phyloP scores from a whole-genome alignment of 257 asterid species.

The Leptodermis oblonga region DNA sequence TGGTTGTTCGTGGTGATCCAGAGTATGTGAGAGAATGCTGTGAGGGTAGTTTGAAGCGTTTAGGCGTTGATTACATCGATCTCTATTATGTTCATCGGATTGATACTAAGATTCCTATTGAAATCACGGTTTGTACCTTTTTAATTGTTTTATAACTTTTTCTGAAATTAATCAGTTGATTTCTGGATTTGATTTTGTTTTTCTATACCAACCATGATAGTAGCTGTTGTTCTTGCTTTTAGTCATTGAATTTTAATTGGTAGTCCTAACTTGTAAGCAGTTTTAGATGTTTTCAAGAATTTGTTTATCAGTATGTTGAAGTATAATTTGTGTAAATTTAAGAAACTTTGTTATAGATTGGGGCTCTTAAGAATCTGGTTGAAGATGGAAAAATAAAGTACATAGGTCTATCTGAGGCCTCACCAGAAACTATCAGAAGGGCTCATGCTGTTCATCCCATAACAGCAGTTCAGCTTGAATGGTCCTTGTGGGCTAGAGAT shows the following conservation, averaged over 20 bases:
- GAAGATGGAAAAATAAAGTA: conserved; percentile 75
- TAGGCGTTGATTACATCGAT: conserved; percentile 27
- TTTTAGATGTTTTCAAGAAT: neutral
- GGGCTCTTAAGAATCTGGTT: conserved; percentile 64
- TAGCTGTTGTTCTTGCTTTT: neutral
- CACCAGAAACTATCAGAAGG: conserved; percentile 63
- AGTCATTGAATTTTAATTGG: too few species aligned
- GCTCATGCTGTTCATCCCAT: conserved; percentile 70
- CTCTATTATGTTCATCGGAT: conserved; percentile 29
- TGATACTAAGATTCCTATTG: conserved; percentile 28
- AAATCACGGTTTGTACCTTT: conserved; percentile 21
- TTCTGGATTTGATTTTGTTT: neutral
- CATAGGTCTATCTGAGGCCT: conserved; percentile 70
- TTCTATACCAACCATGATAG: neutral
- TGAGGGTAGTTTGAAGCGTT: conserved; percentile 33
- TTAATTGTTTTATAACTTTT: too few species aligned
- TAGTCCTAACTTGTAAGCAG: too few species aligned
- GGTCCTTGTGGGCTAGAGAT: conserved; percentile 77
- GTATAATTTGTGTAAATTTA: neutral
- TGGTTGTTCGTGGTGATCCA: conserved; percentile 21
- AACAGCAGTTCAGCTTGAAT: conserved; percentile 65
- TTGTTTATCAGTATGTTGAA: neutral
- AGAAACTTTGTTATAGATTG: conserved; percentile 40
- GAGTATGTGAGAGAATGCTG: conserved; percentile 21
- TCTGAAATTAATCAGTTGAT: neutral